phyloP scores from a whole-genome alignment of 2,329 filamentous ascomycete genomes.

The Herpotrichia juniperi region DNA sequence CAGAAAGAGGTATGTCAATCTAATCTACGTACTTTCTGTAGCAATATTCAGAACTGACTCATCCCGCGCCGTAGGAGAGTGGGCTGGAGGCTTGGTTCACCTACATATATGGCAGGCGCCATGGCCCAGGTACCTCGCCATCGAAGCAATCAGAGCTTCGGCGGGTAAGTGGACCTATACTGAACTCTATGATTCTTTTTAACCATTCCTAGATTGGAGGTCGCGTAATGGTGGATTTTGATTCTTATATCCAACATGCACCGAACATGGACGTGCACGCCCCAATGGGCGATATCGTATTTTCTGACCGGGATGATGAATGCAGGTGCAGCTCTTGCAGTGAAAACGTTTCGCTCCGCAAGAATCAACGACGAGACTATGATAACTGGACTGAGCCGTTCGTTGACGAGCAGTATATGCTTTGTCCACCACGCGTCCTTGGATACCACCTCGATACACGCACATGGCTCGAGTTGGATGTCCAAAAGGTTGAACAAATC shows the following conservation, averaged over 20 bases:
- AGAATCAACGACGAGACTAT: conserved; percentile 9
- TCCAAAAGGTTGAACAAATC: conserved; percentile 7
- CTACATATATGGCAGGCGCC: no score
- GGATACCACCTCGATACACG: conserved; percentile 13
- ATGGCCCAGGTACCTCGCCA: no score
- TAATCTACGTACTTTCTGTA: no score
- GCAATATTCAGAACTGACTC: no score
- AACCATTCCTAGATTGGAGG: conserved; percentile 8
- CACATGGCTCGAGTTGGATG: conserved; percentile 13
- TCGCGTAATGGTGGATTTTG: conserved; percentile 14
- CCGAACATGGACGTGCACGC: conserved; percentile 3
- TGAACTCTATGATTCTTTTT: no score
- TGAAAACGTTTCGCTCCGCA: conserved; percentile 1
- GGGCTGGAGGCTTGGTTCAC: no score
- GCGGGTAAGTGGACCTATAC: no score
- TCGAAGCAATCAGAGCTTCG: no score
- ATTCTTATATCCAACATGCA: conserved; percentile 15
- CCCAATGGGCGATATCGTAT: conserved; percentile 12
- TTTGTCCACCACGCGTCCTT: conserved; percentile 15
- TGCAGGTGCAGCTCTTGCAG: conserved; percentile 12
- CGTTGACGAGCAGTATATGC: conserved; percentile 10
- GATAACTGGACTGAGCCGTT: conserved; percentile 3
- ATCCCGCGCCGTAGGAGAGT: no score
- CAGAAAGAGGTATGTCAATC: no score
- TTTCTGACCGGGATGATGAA: conserved; percentile 7